phyloP scores from a whole-genome alignment of 768 basidiomycete genomes.

The Macrolepiota fuliginosa region DNA sequence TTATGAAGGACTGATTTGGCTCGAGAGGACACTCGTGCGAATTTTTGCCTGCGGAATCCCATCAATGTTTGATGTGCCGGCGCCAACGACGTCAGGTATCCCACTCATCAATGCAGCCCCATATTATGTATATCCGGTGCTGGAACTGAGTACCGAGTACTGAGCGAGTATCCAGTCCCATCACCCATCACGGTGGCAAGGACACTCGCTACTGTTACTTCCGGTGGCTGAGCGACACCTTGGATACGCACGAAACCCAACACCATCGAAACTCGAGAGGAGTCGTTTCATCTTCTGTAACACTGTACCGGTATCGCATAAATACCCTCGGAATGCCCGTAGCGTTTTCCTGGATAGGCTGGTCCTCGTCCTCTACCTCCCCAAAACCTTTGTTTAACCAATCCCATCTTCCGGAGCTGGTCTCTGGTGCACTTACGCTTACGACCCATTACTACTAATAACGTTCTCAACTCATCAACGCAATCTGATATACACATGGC shows the following conservation, averaged over 20 bases:
- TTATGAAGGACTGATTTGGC: too few relatives aligned
- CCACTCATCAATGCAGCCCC: too few relatives aligned
- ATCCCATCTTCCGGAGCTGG: conserved; percentile 26
- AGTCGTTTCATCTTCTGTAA: neutral
- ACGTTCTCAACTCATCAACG: neutral
- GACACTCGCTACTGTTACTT: neutral
- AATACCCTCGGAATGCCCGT: conserved; percentile 27
- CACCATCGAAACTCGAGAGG: neutral
- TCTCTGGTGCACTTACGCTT: conserved; percentile 21
- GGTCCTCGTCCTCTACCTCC: conserved; percentile 37
- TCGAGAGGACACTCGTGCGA: too few relatives aligned
- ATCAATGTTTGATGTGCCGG: too few relatives aligned
- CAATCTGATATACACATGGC: conserved; percentile 8
- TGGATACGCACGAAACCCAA: neutral
- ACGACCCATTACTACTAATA: conserved; percentile 17
- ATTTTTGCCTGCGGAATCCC: too few relatives aligned
- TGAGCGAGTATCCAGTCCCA: neutral
- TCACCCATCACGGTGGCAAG: neutral
- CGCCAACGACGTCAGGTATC: too few relatives aligned
- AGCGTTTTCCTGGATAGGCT: conserved; percentile 34
- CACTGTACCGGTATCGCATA: conserved; percentile 18
- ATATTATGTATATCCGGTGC: too few relatives aligned
- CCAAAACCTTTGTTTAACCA: conserved; percentile 7
- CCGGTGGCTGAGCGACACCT: neutral
- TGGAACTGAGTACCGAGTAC: too few relatives aligned